Conservation (phyloP, 176 grass and related monocot genomes). For the Chrysopogon serrulatus region DNA sequence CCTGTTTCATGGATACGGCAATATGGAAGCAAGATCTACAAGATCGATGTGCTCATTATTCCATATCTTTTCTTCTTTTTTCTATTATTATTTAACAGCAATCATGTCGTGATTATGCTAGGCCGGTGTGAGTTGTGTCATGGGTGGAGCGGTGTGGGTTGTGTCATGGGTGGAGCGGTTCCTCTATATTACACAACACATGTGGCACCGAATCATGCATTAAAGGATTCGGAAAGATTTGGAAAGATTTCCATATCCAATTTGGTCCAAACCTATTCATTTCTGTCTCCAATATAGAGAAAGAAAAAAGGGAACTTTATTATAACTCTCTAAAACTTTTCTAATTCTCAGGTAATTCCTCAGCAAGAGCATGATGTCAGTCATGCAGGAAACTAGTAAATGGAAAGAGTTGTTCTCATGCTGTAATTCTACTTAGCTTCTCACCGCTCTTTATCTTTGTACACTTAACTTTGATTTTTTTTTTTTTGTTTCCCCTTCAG, state of each 20-base stretch:
- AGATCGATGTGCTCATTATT: slow-evolving; percentile 31
- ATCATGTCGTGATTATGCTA: slow-evolving; percentile 9
- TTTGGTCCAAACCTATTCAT: slow-evolving; percentile 3
- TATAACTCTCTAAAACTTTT: background rate
- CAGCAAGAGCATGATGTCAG: background rate
- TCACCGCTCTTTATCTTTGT: background rate
- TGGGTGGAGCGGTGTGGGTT: background rate
- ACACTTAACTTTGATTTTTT: background rate
- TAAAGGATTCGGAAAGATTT: slow-evolving; percentile 23
- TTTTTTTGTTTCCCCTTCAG: background rate
- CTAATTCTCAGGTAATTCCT: background rate
- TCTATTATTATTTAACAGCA: background rate
- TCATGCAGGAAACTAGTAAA: no score
- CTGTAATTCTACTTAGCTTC: background rate
- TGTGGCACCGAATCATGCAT: slow-evolving; percentile 27
- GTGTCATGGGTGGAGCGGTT: background rate
- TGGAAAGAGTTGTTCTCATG: background rate
- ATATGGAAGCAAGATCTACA: slow-evolving; percentile 20
- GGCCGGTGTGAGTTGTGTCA: slow-evolving; percentile 2
- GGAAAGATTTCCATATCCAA: slow-evolving; percentile 12
- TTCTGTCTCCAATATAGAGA: background rate
- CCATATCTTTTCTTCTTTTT: slow-evolving; percentile 8
- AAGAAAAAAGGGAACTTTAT: background rate
- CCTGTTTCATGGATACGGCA: slow-evolving; percentile 21
- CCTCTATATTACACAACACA: slow-evolving; percentile 27